Evolutionary conservation across 2,329 filamentous ascomycete genomes (phyloP), one percentile per base, ranked within the genome.

Genomic region (Pyrenophora graminea): DNA sequence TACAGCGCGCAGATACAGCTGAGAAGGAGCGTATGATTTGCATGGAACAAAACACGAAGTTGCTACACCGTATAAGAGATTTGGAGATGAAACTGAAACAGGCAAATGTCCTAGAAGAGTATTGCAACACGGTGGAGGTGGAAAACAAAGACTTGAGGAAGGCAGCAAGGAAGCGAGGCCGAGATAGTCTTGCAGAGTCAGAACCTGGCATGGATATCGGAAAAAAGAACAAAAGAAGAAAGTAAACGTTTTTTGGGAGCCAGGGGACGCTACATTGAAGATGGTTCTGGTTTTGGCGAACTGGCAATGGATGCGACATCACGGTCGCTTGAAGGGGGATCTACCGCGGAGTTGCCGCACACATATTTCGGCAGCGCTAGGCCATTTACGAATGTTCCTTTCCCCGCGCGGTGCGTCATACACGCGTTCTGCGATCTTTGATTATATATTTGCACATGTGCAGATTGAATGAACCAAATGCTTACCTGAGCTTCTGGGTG

Each of bases 341-440:
- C 19, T 39, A 43, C 48, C 48, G 48, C 38, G 23, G 43, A 51
- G 48, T 39, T 36, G 38, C 32, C 32, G 43, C 38, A 51, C 21
- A 39, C 15, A 31, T 18, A 34, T 15, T 36, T 52, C 34, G 49
- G 41, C 31, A 41, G 30, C 49, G 49, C 53, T 56, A 56, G 18
- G 37, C 50, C 40, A 0, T 2, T 45, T 52, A 15, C 33, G 27
- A 9, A 17, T 39, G 9, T 8, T 27, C 18, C 10, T 47, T 56
- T 43, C 52, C 56, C 44, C 38, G 41, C 41, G 6, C 38, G 5
- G 32, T 56, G 53, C 49, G 56, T 58, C 56, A 58, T 55, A 17
- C 3, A 39, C 34, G 31, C 23, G 13, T 40, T 5, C 19, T 47
- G 18, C 25, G 31, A 36, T 46, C 34, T 40, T 21, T 27, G 37